Conservation (phyloP, 2,329 filamentous ascomycete genomes). For the Fusarium luffae region DNA sequence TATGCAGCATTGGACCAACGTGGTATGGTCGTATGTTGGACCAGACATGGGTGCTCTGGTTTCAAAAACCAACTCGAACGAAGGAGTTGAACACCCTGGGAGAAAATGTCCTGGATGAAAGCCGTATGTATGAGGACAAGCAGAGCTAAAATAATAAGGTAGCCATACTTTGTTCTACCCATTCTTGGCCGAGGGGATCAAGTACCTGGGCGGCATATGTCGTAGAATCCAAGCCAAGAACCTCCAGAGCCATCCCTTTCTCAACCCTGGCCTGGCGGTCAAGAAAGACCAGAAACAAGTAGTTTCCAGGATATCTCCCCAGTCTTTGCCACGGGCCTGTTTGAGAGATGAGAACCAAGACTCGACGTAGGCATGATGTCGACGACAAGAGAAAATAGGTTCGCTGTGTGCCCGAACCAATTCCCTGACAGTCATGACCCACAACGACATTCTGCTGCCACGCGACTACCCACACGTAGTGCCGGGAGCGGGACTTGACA, state of each 20-base stretch:
- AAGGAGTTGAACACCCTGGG: conserved; percentile 28
- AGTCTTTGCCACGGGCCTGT: conserved; percentile 22
- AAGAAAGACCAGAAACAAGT: background rate
- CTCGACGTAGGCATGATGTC: conserved; percentile 13
- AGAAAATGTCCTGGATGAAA: conserved; percentile 16
- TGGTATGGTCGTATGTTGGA: conserved; percentile 24
- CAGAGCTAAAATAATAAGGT: conserved; percentile 23
- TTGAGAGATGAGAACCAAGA: background rate
- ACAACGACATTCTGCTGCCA: conserved; percentile 40
- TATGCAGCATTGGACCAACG: conserved; percentile 37
- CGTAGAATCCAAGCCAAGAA: background rate
- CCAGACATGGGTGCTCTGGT: conserved; percentile 18
- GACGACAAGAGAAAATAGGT: conserved; percentile 21
- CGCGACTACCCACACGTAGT: conserved; percentile 44
- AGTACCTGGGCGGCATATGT: background rate
- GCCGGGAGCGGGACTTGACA: conserved; percentile 37
- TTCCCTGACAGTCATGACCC: conserved; percentile 32
- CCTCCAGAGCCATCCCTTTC: background rate
- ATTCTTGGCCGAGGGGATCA: background rate
- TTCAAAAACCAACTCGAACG: conserved; percentile 13
- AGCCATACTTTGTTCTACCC: background rate
- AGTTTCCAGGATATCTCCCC: background rate
- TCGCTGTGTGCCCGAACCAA: conserved; percentile 35
- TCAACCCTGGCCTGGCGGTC: background rate
- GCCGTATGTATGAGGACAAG: conserved; percentile 21